A percentile compares a stretch with the other conserved stretches of the same genome.
Conservation (phyloP, 257 asterid species). For the Scutellaria barbata region DNA sequence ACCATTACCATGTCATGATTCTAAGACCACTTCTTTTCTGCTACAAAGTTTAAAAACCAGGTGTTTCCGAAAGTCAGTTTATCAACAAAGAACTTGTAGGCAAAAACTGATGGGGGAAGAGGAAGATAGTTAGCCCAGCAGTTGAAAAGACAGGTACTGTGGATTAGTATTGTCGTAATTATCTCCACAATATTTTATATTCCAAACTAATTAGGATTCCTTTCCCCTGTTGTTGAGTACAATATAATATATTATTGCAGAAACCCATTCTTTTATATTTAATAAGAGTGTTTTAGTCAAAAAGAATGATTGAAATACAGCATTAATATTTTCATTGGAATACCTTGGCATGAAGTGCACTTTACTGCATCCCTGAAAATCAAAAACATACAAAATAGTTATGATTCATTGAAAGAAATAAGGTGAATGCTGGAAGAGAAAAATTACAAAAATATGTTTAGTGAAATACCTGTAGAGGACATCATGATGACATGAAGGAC, state of each 20-base stretch:
- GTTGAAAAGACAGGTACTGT: constrained; percentile 10
- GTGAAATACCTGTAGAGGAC: constrained; percentile 62
- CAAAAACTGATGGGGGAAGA: not conserved
- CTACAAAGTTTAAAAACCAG: not conserved
- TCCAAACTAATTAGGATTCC: constrained; percentile 13
- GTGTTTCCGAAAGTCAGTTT: not conserved
- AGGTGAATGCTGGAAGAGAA: constrained; percentile 23
- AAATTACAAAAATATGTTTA: constrained; percentile 10
- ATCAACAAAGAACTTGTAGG: not conserved
- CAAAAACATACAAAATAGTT: constrained; percentile 37
- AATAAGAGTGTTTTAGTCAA: constrained; percentile 2
- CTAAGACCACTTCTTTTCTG: constrained; percentile 5
- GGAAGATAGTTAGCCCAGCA: not conserved
- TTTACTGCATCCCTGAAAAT: constrained; percentile 67
- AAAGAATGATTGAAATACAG: constrained; percentile 13
- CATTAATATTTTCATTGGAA: constrained; percentile 25
- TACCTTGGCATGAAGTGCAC: constrained; percentile 88
- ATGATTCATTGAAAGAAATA: constrained; percentile 24
- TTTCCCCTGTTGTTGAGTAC: not conserved
- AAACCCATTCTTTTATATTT: constrained; percentile 8
- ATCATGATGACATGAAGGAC: constrained; percentile 67
- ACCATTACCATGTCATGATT: constrained; percentile 16
- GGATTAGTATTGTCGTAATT: not conserved
- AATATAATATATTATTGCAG: not conserved
- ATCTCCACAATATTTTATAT: constrained; percentile 20